Percentiles rank a stretch among this genome's conserved stretches.
phyloP scores from a whole-genome alignment of 371 early-diverging fungal genomes.

The Mortierella sp. region DNA sequence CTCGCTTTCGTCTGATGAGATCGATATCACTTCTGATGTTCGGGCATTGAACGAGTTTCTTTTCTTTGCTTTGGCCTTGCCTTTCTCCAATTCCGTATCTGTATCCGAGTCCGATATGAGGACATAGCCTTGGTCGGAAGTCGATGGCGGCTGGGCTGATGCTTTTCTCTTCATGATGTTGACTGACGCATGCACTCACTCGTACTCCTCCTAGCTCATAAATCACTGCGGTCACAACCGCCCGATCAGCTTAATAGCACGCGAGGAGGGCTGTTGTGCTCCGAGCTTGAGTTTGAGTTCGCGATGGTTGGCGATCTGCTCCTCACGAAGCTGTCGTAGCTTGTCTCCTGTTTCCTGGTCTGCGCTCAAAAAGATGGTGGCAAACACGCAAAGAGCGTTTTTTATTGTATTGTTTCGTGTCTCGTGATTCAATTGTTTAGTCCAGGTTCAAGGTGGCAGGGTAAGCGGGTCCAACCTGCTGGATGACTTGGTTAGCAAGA shows the following conservation, averaged over 20 bases:
- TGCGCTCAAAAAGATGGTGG: too few relatives aligned
- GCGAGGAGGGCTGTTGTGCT: too few relatives aligned
- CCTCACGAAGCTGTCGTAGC: too few relatives aligned
- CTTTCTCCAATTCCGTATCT: not conserved
- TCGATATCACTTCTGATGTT: constrained; percentile 1
- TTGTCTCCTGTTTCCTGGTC: too few relatives aligned
- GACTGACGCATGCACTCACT: not conserved
- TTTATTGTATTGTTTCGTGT: not conserved
- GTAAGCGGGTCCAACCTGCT: constrained; percentile 88
- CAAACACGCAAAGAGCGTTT: too few relatives aligned
- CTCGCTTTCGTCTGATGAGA: constrained; percentile 6
- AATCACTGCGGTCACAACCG: too few relatives aligned
- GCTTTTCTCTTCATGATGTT: not conserved
- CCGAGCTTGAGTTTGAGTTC: too few relatives aligned
- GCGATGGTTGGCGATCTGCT: too few relatives aligned
- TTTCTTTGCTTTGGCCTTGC: not conserved
- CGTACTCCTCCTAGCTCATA: too few relatives aligned
- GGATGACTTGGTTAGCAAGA: constrained; percentile 90
- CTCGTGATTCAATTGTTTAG: not conserved
- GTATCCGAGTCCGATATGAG: constrained; percentile 12
- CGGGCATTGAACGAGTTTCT: not conserved
- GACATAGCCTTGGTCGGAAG: not conserved
- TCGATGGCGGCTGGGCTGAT: not conserved
- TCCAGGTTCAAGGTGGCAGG: constrained; percentile 56
- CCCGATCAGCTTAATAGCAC: too few relatives aligned